phyloP scores from a whole-genome alignment of 2,329 filamentous ascomycete species.

The Talaromyces marneffei region DNA sequence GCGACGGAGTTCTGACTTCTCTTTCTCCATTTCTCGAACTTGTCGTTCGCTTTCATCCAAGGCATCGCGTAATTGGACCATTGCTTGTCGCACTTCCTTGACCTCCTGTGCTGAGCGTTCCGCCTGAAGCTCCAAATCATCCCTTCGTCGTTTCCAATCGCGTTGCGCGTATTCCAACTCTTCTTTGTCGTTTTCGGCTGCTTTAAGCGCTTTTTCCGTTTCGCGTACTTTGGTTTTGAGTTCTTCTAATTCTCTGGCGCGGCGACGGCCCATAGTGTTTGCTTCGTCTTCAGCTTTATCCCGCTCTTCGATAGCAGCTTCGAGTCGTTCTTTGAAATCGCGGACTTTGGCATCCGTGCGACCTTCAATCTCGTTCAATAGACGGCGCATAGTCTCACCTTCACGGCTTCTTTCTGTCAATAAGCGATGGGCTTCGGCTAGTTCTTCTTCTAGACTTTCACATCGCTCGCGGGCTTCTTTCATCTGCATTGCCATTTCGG shows the following conservation, averaged over 20 bases:
- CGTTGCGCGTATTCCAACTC: slow-evolving; percentile 68
- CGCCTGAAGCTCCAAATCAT: slow-evolving; percentile 68
- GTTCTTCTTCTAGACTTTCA: slow-evolving; percentile 85
- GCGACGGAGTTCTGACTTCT: slow-evolving; percentile 67
- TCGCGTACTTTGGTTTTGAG: slow-evolving; percentile 72
- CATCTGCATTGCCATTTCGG: slow-evolving; percentile 83
- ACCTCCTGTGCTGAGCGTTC: slow-evolving; percentile 67
- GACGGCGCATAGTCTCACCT: slow-evolving; percentile 85
- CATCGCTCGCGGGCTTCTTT: slow-evolving; percentile 78
- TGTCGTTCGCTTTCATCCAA: slow-evolving; percentile 85
- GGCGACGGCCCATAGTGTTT: slow-evolving; percentile 66
- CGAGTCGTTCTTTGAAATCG: slow-evolving; percentile 84
- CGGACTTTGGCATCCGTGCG: slow-evolving; percentile 74
- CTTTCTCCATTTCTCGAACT: slow-evolving; percentile 74
- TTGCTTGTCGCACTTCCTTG: slow-evolving; percentile 67
- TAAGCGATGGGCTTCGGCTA: slow-evolving; percentile 79
- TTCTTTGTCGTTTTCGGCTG: slow-evolving; percentile 67
- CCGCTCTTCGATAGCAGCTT: slow-evolving; percentile 85
- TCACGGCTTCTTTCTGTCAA: slow-evolving; percentile 84
- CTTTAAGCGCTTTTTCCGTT: slow-evolving; percentile 69
- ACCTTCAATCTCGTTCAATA: slow-evolving; percentile 80
- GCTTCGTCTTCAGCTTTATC: slow-evolving; percentile 90
- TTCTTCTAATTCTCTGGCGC: slow-evolving; percentile 80
- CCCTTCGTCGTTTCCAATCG: slow-evolving; percentile 66
- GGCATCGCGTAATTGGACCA: slow-evolving; percentile 69